These are phyloP conservation scores for Bipolaris oryzae DNA, from an alignment of 2,329 filamentous ascomycete genomes.

Conservation along the genomic window DNA sequence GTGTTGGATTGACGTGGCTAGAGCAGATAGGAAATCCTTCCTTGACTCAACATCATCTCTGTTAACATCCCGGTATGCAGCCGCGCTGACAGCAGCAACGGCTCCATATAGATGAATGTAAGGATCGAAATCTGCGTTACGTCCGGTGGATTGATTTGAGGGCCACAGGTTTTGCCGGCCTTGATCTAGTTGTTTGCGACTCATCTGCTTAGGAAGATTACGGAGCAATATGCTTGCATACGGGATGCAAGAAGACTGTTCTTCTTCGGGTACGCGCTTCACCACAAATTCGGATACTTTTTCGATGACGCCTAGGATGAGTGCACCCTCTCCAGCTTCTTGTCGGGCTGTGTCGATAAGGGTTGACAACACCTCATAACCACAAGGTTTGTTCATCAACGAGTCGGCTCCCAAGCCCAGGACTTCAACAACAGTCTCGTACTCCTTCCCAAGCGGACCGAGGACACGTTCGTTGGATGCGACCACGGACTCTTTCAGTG, in stretches of 20 bases:
- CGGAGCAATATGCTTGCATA: conserved; percentile 46
- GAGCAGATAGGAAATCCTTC: conserved; percentile 59
- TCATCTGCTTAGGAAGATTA: conserved; percentile 50
- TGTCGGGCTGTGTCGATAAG: conserved; percentile 61
- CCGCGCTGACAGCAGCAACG: conserved; percentile 59
- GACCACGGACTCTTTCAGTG: conserved; percentile 29
- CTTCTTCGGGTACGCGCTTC: conserved; percentile 24
- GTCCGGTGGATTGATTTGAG: conserved; percentile 48
- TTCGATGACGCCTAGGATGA: conserved; percentile 71
- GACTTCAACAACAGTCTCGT: conserved; percentile 71
- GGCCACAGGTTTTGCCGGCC: conserved; percentile 72
- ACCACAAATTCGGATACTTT: conserved; percentile 63
- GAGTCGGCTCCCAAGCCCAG: conserved; percentile 64
- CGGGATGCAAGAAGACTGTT: conserved; percentile 24
- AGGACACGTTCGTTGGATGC: conserved; percentile 33
- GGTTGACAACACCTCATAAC: conserved; percentile 59
- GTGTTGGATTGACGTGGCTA: conserved; percentile 51
- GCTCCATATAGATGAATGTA: conserved; percentile 71
- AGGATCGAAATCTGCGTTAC: conserved; percentile 57
- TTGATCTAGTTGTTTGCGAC: conserved; percentile 61
- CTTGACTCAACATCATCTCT: conserved; percentile 48
- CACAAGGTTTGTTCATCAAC: conserved; percentile 25
- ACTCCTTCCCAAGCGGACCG: conserved; percentile 66
- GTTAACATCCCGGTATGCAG: conserved; percentile 59
- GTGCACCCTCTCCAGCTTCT: conserved; percentile 71